Conservation (phyloP, 2,329 filamentous ascomycete species). For the Pseudogymnoascus sp. region DNA sequence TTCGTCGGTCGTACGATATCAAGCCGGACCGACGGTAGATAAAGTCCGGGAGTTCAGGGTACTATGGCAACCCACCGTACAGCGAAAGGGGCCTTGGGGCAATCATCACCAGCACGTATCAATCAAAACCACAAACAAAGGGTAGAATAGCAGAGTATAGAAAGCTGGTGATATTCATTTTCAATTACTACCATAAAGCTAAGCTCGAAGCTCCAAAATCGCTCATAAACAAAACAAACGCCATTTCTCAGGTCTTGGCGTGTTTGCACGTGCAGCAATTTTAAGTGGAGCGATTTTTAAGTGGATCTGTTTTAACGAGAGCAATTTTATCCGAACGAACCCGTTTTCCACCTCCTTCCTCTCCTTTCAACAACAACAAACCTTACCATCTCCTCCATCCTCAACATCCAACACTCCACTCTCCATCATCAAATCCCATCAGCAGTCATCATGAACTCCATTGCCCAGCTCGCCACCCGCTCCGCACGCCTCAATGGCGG, state of each 20-base stretch:
- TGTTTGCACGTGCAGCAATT: conserved; percentile 10
- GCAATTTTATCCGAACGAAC: conserved; percentile 10
- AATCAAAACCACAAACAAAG: not conserved
- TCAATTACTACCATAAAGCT: not conserved
- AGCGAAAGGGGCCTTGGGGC: not conserved
- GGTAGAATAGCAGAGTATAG: not conserved
- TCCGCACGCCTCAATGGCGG: conserved; percentile 21
- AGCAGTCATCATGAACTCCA: conserved; percentile 24
- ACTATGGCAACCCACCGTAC: conserved; percentile 3
- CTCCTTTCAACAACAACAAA: conserved; percentile 10
- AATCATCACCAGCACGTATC: not conserved
- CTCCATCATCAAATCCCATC: conserved; percentile 19
- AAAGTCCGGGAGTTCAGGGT: conserved; percentile 5
- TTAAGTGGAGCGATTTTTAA: conserved; percentile 4
- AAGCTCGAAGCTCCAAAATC: not conserved
- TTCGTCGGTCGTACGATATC: conserved; percentile 9
- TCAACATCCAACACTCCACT: conserved; percentile 14
- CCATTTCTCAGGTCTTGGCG: not conserved
- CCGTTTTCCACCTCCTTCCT: conserved; percentile 11
- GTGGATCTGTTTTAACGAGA: conserved; percentile 9
- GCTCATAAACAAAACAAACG: conserved; percentile 2
- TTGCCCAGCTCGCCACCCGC: conserved; percentile 19
- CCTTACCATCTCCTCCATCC: not conserved
- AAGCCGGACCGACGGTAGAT: conserved; percentile 7
- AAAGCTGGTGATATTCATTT: not conserved